Conservation (phyloP, 257 asterid species). For the Salvia hispanica region DNA sequence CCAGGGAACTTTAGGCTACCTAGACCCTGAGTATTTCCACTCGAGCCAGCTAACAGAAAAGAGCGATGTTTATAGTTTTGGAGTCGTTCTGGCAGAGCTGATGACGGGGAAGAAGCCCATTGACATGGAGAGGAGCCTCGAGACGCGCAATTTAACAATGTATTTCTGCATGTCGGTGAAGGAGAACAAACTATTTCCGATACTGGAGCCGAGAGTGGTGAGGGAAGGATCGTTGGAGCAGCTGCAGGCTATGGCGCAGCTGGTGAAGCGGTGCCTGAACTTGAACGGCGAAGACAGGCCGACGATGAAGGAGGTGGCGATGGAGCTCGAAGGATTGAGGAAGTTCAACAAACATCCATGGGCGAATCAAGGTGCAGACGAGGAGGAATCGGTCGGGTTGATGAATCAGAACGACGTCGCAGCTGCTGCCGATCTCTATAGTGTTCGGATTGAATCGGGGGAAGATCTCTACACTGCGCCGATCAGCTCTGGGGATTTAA, state of each 20-base stretch:
- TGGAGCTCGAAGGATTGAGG: conserved; percentile 39
- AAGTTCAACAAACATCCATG: conserved; percentile 7
- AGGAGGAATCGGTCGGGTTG: conserved; percentile 5
- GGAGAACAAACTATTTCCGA: not conserved
- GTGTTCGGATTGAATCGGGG: not conserved
- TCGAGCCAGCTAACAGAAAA: conserved; percentile 68
- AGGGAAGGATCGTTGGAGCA: conserved; percentile 12
- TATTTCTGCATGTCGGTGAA: not conserved
- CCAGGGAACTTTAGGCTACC: conserved; percentile 77
- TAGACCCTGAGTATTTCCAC: conserved; percentile 80
- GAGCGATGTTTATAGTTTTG: conserved; percentile 35
- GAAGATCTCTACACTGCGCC: conserved; percentile 52
- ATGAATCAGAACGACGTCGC: not conserved
- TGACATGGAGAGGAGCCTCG: conserved; percentile 11
- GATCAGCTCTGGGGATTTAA: conserved; percentile 26
- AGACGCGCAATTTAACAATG: not conserved
- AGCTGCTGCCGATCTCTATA: not conserved
- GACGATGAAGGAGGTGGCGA: conserved; percentile 20
- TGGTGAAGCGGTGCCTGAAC: conserved; percentile 14
- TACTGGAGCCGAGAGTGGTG: conserved; percentile 1
- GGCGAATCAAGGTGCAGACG: not conserved
- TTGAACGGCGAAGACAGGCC: conserved; percentile 8
- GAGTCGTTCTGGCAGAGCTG: not conserved
- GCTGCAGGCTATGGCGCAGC: conserved; percentile 3
- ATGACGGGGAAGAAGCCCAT: conserved; percentile 7